Conservation (phyloP, 208 protist species). For the Leishmania major region DNA sequence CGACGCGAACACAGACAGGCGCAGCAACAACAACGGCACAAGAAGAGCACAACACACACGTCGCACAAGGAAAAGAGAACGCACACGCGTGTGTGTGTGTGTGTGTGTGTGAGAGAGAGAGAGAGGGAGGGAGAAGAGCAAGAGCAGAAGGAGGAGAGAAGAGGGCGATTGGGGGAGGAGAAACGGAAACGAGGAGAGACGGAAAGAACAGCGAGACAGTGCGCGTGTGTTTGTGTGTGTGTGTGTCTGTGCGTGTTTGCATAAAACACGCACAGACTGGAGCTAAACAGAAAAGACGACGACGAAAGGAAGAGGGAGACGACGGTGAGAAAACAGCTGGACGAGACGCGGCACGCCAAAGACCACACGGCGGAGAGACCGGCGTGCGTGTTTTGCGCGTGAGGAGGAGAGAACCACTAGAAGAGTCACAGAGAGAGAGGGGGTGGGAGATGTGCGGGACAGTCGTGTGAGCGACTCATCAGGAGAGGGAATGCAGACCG, state of each 20-base stretch:
- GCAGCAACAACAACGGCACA: neutral
- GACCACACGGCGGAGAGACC: neutral
- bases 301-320: neutral
- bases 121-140: neutral
- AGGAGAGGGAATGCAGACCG: neutral
- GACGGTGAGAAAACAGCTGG: too few relatives aligned
- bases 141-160: neutral
- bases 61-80: neutral
- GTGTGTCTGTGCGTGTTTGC: neutral
- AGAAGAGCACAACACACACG: too few relatives aligned
- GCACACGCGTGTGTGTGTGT: neutral
- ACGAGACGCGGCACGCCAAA: neutral
- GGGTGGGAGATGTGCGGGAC: neutral
- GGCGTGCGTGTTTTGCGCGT: neutral
- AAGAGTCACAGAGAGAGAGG: neutral
- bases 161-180: neutral
- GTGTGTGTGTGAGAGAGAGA: neutral
- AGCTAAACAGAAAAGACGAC: neutral
- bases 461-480: neutral
- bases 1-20: neutral
- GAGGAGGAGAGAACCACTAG: neutral
- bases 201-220: neutral
- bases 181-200: neutral
- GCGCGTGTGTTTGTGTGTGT: neutral
- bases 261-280: neutral